Evolutionary conservation across 352 stramenopile genomes (phyloP).

Genomic region (Globisporangium uncinulatum): DNA sequence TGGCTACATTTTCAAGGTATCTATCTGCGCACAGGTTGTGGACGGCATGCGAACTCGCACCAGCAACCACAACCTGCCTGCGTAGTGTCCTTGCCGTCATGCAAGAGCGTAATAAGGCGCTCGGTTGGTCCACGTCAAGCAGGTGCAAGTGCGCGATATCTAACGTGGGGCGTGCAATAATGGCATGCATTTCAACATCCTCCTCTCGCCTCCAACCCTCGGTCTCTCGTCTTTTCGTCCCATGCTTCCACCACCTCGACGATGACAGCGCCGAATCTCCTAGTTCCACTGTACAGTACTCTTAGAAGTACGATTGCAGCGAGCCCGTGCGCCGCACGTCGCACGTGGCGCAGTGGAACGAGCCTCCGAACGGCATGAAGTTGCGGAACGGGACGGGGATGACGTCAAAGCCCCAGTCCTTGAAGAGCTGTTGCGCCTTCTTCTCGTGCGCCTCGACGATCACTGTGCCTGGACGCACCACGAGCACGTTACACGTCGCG

Average conservation of each 20-base stretch:
- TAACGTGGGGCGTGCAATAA: too few species aligned
- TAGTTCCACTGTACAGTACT: neutral
- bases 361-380: constrained; percentile 88
- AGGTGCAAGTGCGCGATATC: neutral
- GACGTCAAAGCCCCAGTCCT: constrained; percentile 86
- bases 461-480: constrained; percentile 74
- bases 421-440: constrained; percentile 71
- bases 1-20: neutral
- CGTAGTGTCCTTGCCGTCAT: too few species aligned
- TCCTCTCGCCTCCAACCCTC: neutral
- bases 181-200: neutral
- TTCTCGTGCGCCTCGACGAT: constrained; percentile 86
- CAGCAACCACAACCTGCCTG: too few species aligned
- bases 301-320: constrained; percentile 85
- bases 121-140: neutral
- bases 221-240: neutral
- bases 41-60: too few species aligned
- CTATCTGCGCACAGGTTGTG: too few species aligned
- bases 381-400: constrained; percentile 87
- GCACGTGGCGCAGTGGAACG: constrained; percentile 87
- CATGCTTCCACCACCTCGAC: too few species aligned
- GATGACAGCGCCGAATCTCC: too few species aligned
- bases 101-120: too few species aligned
- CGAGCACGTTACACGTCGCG: constrained; percentile 87
- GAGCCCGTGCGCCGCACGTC: constrained; percentile 78